Evolutionary conservation across 139 green algal genomes (phyloP).

Genomic region (Zygnema cylindricum): DNA sequence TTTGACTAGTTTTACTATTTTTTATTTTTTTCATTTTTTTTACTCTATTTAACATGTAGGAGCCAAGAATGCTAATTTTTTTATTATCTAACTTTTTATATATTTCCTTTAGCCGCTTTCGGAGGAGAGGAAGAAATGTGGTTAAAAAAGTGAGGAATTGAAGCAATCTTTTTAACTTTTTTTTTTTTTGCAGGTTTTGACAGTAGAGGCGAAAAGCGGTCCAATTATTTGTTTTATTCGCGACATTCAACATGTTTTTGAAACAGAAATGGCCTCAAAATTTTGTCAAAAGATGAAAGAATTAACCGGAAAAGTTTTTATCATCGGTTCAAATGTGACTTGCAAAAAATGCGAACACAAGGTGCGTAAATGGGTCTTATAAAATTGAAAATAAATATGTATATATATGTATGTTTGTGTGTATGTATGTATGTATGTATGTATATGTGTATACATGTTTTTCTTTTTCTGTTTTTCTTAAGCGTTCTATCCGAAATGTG

Average conservation of each 20-base stretch:
- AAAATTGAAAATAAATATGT: background rate
- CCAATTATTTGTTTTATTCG: constrained; percentile 11
- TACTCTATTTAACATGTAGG: too few relatives aligned
- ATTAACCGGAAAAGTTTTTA: background rate
- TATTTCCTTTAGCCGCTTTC: too few relatives aligned
- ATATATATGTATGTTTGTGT: background rate
- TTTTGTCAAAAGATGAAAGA: background rate
- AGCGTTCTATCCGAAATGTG: background rate
- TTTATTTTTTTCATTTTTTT: too few relatives aligned
- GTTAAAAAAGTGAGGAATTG: background rate
- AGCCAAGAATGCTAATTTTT: too few relatives aligned
- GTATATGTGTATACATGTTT: constrained; percentile 3
- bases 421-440: background rate
- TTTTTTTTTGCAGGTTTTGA: constrained; percentile 16
- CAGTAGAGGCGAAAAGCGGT: background rate
- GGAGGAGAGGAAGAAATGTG: background rate
- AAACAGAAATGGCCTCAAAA: background rate
- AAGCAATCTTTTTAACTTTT: background rate
- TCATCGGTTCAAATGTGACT: background rate
- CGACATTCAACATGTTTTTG: background rate
- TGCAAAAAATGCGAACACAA: background rate
- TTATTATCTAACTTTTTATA: too few relatives aligned
- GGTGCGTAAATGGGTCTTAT: background rate
- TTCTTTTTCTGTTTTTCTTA: background rate
- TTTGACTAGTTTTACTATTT: too few relatives aligned